phyloP scores from a whole-genome alignment of 768 basidiomycete species.

The Tulasnella sp. region DNA sequence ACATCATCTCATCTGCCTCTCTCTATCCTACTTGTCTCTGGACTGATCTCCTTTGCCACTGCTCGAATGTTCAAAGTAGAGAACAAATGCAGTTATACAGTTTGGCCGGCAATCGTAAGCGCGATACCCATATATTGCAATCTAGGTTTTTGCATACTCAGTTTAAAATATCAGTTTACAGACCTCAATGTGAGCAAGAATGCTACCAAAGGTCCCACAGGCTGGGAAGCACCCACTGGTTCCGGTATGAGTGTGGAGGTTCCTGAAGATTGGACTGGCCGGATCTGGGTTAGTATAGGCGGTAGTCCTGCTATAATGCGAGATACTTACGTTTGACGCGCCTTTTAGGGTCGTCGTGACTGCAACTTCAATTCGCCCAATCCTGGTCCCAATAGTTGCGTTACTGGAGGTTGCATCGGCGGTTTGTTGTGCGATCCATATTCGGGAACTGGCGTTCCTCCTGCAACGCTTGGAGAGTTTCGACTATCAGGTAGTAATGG shows the following conservation, averaged over 20 bases:
- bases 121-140: not conserved
- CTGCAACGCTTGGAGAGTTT: no score
- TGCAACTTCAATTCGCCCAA: slow-evolving; percentile 17
- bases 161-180: not conserved
- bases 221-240: slow-evolving; percentile 18
- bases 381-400: slow-evolving; percentile 26
- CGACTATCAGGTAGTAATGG: no score
- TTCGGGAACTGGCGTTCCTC: slow-evolving; percentile 28
- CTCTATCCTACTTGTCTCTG: no score
- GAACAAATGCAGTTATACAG: slow-evolving; percentile 1
- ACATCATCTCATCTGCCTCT: no score
- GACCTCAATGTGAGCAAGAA: slow-evolving; percentile 13
- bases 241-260: slow-evolving; percentile 14
- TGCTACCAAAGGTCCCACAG: slow-evolving; percentile 12
- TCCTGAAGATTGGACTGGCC: slow-evolving; percentile 21
- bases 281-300: slow-evolving; percentile 16
- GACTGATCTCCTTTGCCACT: no score
- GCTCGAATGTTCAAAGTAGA: no score
- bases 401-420: slow-evolving; percentile 25
- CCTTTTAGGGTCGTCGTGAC: slow-evolving; percentile 2
- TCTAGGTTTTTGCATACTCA: not conserved
- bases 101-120: slow-evolving; percentile 15
- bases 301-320: not conserved
- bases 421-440: slow-evolving; percentile 28
- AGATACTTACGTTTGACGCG: not conserved